Conservation (phyloP, 176 grass and related monocot species). For the Melocanna baccifera region DNA sequence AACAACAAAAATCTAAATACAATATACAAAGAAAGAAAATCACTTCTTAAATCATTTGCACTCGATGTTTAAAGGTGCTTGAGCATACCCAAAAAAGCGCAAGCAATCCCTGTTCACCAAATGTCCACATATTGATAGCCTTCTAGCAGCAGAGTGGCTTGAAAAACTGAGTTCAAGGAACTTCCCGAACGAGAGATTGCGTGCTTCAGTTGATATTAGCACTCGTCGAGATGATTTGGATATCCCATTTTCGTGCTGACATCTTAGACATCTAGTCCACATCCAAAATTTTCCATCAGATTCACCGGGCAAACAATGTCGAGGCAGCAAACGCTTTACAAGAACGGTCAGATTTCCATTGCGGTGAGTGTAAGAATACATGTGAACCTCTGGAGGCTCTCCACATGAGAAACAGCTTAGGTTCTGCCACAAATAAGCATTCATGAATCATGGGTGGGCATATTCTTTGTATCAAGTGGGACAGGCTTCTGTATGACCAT, state of each 20-base stretch:
- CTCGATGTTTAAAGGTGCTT: neutral
- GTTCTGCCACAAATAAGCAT: slow-evolving; percentile 46
- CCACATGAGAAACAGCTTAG: slow-evolving; percentile 72
- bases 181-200: slow-evolving; percentile 85
- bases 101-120: slow-evolving; percentile 81
- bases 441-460: neutral
- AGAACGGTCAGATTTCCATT: slow-evolving; percentile 75
- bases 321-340: slow-evolving; percentile 54
- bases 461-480: neutral
- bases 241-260: slow-evolving; percentile 53
- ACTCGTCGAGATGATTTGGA: slow-evolving; percentile 56
- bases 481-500: slow-evolving; percentile 2
- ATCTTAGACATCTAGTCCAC: slow-evolving; percentile 91
- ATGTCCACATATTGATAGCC: slow-evolving; percentile 79
- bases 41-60: neutral
- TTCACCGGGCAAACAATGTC: slow-evolving; percentile 54
- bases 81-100: slow-evolving; percentile 82
- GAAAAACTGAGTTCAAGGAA: slow-evolving; percentile 97
- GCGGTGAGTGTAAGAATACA: slow-evolving; percentile 79
- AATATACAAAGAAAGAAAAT: neutral
- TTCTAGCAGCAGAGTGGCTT: slow-evolving; percentile 72
- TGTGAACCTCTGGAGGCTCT: slow-evolving; percentile 75
- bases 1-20: neutral
- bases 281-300: slow-evolving; percentile 86
- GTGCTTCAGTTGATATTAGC: slow-evolving; percentile 63